phyloP scores from a whole-genome alignment of 2,329 filamentous ascomycete genomes.

The Pezicula neosporulosa region DNA sequence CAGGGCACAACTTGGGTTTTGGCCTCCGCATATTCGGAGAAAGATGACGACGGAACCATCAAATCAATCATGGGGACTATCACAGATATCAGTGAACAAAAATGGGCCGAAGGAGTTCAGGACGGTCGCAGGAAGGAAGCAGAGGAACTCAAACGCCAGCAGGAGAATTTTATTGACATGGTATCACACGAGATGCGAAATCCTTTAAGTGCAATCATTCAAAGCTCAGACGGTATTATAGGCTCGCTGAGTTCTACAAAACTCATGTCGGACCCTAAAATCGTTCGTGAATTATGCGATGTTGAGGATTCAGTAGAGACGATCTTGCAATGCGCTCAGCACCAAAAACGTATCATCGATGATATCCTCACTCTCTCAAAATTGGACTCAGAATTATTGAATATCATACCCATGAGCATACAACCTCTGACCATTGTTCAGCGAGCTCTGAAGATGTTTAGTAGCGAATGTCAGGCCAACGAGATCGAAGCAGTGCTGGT shows the following conservation, averaged over 20 bases:
- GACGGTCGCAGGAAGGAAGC: constrained; percentile 74
- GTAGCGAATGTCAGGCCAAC: constrained; percentile 66
- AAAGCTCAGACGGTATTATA: constrained; percentile 71
- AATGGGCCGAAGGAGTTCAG: constrained; percentile 77
- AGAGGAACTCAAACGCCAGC: constrained; percentile 70
- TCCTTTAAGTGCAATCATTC: constrained; percentile 68
- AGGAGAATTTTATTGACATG: constrained; percentile 70
- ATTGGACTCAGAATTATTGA: constrained; percentile 66
- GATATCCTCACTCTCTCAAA: constrained; percentile 64
- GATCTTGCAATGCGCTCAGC: constrained; percentile 70
- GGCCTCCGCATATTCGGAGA: background rate
- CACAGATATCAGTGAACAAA: constrained; percentile 74
- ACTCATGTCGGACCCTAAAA: constrained; percentile 17
- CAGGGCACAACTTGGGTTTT: background rate
- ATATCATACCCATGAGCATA: constrained; percentile 65
- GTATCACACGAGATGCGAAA: constrained; percentile 76
- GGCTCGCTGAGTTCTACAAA: constrained; percentile 37
- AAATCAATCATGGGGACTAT: constrained; percentile 1
- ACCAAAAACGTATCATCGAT: constrained; percentile 73
- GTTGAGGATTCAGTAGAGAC: constrained; percentile 41
- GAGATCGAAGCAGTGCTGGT: constrained; percentile 66
- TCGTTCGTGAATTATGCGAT: background rate
- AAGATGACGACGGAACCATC: background rate
- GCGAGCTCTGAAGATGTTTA: constrained; percentile 71
- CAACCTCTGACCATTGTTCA: constrained; percentile 64